These are phyloP conservation scores for Forsythia viridissima DNA, from an alignment of 257 asterid genomes.

Conservation along the genomic window DNA sequence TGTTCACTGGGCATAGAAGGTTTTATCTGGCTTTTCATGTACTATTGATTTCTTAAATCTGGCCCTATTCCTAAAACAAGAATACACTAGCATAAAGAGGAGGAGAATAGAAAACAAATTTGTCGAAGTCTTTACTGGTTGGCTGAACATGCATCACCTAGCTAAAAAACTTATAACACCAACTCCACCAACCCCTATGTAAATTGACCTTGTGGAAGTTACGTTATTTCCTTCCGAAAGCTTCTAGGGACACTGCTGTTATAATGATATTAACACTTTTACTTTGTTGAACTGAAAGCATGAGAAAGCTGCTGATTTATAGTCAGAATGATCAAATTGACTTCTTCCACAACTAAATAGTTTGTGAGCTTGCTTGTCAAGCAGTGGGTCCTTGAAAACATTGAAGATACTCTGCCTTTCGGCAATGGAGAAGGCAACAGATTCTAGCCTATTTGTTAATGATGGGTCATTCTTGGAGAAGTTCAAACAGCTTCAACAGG, in stretches of 20 bases:
- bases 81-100: background rate
- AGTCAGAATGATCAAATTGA: conserved; percentile 20
- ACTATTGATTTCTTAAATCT: background rate
- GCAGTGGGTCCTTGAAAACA: conserved; percentile 53
- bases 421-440: conserved; percentile 70
- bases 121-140: background rate
- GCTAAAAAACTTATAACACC: background rate
- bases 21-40: background rate
- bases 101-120: background rate
- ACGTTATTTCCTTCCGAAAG: background rate
- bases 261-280: background rate
- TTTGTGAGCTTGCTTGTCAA: conserved; percentile 72
- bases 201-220: background rate
- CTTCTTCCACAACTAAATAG: conserved; percentile 47
- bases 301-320: conserved; percentile 20
- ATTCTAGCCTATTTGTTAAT: conserved; percentile 69
- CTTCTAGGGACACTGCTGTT: background rate
- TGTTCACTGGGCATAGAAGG: background rate
- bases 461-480: conserved; percentile 99
- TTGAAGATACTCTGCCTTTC: conserved; percentile 32
- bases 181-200: too few relatives aligned
- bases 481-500: conserved; percentile 88
- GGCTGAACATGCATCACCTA: background rate
- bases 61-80: background rate
- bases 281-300: conserved; percentile 4